Percentiles rank a stretch among this genome's conserved stretches.
phyloP scores from a whole-genome alignment of 768 basidiomycete species.

The Rhodotorula sphaerocarpa region DNA sequence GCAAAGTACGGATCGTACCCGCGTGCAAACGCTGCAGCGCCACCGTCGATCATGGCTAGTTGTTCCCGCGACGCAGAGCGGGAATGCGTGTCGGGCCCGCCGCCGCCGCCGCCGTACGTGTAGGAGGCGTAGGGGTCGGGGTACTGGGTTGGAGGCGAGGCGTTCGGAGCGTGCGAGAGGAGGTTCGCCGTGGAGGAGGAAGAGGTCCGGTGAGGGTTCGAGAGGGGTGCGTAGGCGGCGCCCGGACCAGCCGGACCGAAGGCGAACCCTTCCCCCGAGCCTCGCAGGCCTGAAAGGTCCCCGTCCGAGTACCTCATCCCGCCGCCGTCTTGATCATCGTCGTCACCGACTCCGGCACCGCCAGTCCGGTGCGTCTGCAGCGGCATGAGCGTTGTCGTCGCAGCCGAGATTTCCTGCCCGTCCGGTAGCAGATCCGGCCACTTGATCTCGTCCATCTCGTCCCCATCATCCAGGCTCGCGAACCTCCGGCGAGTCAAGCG shows the following conservation, averaged over 20 bases:
- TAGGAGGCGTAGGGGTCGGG: not conserved
- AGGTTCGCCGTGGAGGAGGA: slow-evolving; percentile 7
- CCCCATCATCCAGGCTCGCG: slow-evolving; percentile 32
- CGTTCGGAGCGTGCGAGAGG: slow-evolving; percentile 6
- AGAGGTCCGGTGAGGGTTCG: slow-evolving; percentile 10
- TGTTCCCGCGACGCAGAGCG: slow-evolving; percentile 18
- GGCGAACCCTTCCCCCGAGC: slow-evolving; percentile 13
- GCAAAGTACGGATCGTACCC: slow-evolving; percentile 34
- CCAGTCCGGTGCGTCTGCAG: slow-evolving; percentile 30
- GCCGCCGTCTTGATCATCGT: not conserved
- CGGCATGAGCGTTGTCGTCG: slow-evolving; percentile 35
- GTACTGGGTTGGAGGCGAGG: not conserved
- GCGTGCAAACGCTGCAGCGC: slow-evolving; percentile 4
- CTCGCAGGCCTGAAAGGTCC: too few species aligned
- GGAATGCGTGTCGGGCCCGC: not conserved
- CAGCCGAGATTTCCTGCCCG: slow-evolving; percentile 13
- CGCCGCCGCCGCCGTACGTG: not conserved
- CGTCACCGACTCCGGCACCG: slow-evolving; percentile 33
- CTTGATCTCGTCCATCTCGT: slow-evolving; percentile 27
- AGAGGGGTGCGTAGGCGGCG: slow-evolving; percentile 1
- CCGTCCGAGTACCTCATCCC: too few species aligned
- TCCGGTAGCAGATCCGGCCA: slow-evolving; percentile 37
- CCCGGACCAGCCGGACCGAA: not conserved
- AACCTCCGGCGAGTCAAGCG: slow-evolving; percentile 33
- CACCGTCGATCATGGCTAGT: slow-evolving; percentile 17